Evolutionary conservation across 495 filamentous ascomycete genomes (phyloP), one percentile per base, ranked within the genome.

Genomic region (Darksidea phi): DNA sequence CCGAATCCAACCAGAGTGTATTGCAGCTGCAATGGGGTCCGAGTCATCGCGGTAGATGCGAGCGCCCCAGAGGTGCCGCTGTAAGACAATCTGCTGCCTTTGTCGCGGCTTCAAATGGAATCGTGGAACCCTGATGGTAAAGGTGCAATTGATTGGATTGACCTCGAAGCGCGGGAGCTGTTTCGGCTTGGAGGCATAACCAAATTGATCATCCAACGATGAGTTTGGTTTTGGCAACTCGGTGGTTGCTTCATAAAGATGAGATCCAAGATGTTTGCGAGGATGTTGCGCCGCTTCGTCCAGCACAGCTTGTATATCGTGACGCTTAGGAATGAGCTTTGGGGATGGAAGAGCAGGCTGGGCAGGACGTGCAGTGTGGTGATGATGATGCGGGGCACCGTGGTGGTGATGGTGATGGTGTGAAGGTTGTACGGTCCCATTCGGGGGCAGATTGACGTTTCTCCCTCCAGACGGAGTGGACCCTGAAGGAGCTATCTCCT

Each of bases 21-120:
- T 94, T 56, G 93, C 91, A 2, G 91, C 92, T 0, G 92, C 95
- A 48, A 98, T 80, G 5, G 91, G 83, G 70, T 98, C 95, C 0
- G 91, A 95, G 75, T 98, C 95, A 66, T 97, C 95, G 0, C 91
- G 96, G 72, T 98, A 97, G 6, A 97, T 79, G 18, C 91, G 90
- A 0, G 90, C 92, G 10, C 94, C 94, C 92, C 92, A 98, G 1
- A 98, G 73, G 1, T 88, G 86, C 43, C 88, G 82, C 13, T 86
- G 80, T 6, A 80, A 74, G 20, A 89, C 92, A 63, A 97, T 90
- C 66, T 94, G 90, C 70, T 91, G 87, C 7, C 91, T 83, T 34
- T 85, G 81, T 6, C 76, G 73, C 0, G 81, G 70, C 15, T 78
- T 81, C 24, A 99, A 80, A 67, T 91, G 89, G 63, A 86, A 83